Percentiles rank a stretch among this genome's conserved stretches.
Evolutionary conservation across 2,329 filamentous ascomycete species (phyloP).

Genomic region (Exophiala mesophila): DNA sequence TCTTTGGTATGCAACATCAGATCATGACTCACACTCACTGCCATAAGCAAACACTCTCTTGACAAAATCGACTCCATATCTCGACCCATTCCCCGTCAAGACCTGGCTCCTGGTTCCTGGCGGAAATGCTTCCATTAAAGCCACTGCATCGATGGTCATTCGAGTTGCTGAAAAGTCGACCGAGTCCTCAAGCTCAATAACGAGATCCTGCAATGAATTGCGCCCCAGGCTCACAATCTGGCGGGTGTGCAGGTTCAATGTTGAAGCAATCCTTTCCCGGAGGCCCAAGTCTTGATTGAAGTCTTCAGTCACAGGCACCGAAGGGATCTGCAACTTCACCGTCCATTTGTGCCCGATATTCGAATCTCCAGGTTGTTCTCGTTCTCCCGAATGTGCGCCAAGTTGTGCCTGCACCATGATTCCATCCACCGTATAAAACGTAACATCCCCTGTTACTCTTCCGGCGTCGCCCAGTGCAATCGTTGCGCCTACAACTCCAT

Average conservation of each 20-base stretch:
- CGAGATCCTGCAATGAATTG: constrained; percentile 9
- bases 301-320: constrained; percentile 1
- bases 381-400: background rate
- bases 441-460: background rate
- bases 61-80: constrained; percentile 5
- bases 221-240: constrained; percentile 5
- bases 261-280: constrained; percentile 1
- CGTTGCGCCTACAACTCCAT: constrained; percentile 7
- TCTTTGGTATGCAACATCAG: no score
- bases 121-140: constrained; percentile 5
- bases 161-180: constrained; percentile 6
- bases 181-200: constrained; percentile 2
- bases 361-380: background rate
- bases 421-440: constrained; percentile 6
- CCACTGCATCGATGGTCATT: constrained; percentile 7
- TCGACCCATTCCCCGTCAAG: constrained; percentile 4
- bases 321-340: constrained; percentile 4
- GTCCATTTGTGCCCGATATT: background rate
- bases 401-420: constrained; percentile 6
- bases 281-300: constrained; percentile 2
- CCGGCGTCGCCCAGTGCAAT: background rate
- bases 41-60: constrained; percentile 10
- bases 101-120: constrained; percentile 5
- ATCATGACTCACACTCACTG: constrained; percentile 4
- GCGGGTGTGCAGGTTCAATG: background rate